These are phyloP conservation scores for Casaregolazyma suthepensis DNA, from an alignment of 1,139 yeast genomes.

Conservation along the genomic window DNA sequence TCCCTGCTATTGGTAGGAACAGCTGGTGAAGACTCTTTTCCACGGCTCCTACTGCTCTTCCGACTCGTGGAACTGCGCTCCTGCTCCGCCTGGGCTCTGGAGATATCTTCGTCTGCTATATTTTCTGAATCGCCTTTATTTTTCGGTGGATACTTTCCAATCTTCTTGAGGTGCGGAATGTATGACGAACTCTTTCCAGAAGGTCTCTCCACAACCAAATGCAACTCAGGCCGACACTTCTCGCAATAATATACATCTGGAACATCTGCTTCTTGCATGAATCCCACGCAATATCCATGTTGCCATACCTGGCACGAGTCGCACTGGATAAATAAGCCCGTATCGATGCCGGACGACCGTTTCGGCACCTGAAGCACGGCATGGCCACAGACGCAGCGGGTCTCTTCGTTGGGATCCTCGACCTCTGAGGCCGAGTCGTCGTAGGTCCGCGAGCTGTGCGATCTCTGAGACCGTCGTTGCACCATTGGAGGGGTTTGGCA, in stretches of 20 bases:
- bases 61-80: background rate
- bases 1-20: background rate
- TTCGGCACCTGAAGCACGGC: constrained; percentile 50
- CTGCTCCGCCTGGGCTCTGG: constrained; percentile 14
- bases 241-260: constrained; percentile 97
- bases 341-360: constrained; percentile 48
- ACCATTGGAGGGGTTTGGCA: background rate
- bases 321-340: constrained; percentile 81
- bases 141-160: constrained; percentile 4
- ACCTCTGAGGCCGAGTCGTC: constrained; percentile 23
- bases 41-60: constrained; percentile 1
- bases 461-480: constrained; percentile 14
- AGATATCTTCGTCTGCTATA: constrained; percentile 17
- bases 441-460: constrained; percentile 13
- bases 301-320: constrained; percentile 95
- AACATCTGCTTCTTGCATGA: constrained; percentile 61
- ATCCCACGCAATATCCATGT: constrained; percentile 93
- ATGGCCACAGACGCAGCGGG: constrained; percentile 83
- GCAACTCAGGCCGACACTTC: constrained; percentile 76
- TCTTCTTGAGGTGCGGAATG: constrained; percentile 33
- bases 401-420: constrained; percentile 59
- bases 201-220: constrained; percentile 47
- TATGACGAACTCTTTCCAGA: constrained; percentile 42
- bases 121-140: constrained; percentile 7
- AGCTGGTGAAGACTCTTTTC: background rate